Evolutionary conservation across 1,139 yeast genomes (phyloP), one percentile per base, ranked within the genome.

Genomic region (Lodderomyces pseudojiufengensis): DNA sequence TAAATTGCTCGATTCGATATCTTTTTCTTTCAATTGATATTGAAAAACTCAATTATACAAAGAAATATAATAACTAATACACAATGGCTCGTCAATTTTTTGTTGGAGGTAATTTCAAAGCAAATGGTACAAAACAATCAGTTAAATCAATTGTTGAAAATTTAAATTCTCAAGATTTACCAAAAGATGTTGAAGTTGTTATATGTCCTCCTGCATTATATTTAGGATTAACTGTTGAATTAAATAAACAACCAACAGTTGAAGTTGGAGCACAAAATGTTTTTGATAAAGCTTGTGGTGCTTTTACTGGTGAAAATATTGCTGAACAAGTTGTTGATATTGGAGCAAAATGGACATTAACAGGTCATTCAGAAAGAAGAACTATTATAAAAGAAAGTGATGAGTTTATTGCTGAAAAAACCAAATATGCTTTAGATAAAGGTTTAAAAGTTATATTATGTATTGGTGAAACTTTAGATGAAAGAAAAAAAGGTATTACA

Each of bases 281-380:
- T 47, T 90, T 78, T 68, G 69, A 73, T 65, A 86, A 87, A 78
- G 80, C 80, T 46, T 77, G 90, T 41, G 98, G 99, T 72, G 98
- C 99, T 45, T 92, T 63, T 84, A 92, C 98, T 48, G 99, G 99
- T 63, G 99, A 94, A 73, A 80, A 84, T 59, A 82, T 95, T 42
- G 92, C 94, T 41, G 79, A 76, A 45, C 88, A 88, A 70, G 67
- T 92, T 61, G 82, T 85, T 73, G 99, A 92, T 63, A 76, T 84
- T 56, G 95, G 95, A 51, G 94, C 88, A 52, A 77, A 76, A 48
- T 94, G 97, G 97, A 95, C 92, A 49, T 80, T 92, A 59, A 76
- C 94, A 51, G 99, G 99, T 54, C 99, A 92, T 80, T 87, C 97
- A 45, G 99, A 92, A 76, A 90, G 99, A 78, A 87, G 99, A 76